Evolutionary conservation across 371 early-diverging fungal species (phyloP).

Genomic region (Mucor velutinosus): DNA sequence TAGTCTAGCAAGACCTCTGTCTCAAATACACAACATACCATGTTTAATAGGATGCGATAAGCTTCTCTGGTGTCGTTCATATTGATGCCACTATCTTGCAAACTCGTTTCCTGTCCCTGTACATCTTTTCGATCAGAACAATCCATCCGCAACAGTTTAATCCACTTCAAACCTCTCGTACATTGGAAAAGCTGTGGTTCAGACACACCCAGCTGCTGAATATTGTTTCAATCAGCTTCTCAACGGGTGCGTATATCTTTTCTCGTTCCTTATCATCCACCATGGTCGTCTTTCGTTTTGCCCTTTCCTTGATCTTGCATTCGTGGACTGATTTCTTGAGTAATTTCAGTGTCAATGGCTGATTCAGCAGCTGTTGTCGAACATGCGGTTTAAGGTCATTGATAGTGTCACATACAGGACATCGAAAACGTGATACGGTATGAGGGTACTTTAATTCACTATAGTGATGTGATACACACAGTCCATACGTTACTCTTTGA

Average conservation of each 20-base stretch:
- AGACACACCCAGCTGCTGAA: slow-evolving; percentile 71
- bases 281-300: slow-evolving; percentile 20
- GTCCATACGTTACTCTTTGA: not conserved
- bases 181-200: slow-evolving; percentile 78
- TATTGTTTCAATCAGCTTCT: slow-evolving; percentile 58
- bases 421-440: slow-evolving; percentile 76
- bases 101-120: slow-evolving; percentile 56
- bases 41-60: slow-evolving; percentile 64
- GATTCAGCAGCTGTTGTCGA: slow-evolving; percentile 24
- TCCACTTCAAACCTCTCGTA: slow-evolving; percentile 26
- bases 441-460: slow-evolving; percentile 75
- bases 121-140: not conserved
- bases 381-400: slow-evolving; percentile 68
- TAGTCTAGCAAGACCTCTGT: not conserved
- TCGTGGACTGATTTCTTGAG: slow-evolving; percentile 44
- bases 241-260: slow-evolving; percentile 49
- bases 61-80: slow-evolving; percentile 71
- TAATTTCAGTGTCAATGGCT: slow-evolving; percentile 56
- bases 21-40: slow-evolving; percentile 48
- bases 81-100: slow-evolving; percentile 69
- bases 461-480: not conserved
- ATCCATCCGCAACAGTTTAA: not conserved
- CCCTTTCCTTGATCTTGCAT: slow-evolving; percentile 37
- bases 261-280: slow-evolving; percentile 36
- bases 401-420: slow-evolving; percentile 90